Percentiles rank a stretch among this genome's conserved stretches.
Evolutionary conservation across 257 asterid species (phyloP).

Genomic region (Anisodus acutangulus): DNA sequence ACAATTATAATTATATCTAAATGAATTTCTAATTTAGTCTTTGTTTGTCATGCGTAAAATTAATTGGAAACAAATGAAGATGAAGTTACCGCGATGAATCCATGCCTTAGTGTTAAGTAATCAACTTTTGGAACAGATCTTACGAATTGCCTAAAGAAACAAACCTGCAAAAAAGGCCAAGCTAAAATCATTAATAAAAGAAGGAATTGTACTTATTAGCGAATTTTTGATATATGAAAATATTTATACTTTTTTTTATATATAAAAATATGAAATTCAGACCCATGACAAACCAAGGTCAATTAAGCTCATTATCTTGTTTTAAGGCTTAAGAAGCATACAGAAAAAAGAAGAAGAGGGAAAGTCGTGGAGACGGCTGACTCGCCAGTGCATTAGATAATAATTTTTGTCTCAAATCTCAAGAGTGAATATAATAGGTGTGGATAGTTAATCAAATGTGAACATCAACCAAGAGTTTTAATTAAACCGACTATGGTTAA

Average conservation of each 20-base stretch:
- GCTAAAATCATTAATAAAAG: not conserved
- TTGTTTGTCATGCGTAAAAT: not conserved
- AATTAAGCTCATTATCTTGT: not conserved
- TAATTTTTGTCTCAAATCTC: not conserved
- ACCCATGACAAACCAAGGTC: too few relatives aligned
- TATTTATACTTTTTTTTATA: too few relatives aligned
- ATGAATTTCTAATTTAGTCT: not conserved
- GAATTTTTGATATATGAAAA: too few relatives aligned
- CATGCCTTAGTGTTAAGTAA: slow-evolving; percentile 87
- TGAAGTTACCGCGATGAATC: slow-evolving; percentile 72
- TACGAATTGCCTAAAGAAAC: slow-evolving; percentile 87
- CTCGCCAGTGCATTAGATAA: not conserved
- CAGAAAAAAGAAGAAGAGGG: too few relatives aligned
- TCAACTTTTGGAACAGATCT: slow-evolving; percentile 92
- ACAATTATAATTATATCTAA: not conserved
- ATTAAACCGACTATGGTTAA: too few relatives aligned
- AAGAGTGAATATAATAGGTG: not conserved
- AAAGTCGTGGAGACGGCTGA: not conserved
- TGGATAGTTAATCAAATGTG: too few relatives aligned
- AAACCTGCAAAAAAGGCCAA: slow-evolving; percentile 53
- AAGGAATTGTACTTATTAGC: too few relatives aligned
- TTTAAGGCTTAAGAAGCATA: too few relatives aligned
- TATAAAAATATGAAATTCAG: too few relatives aligned
- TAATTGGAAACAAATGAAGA: not conserved
- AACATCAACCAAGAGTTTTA: not conserved